Evolutionary conservation across 2,329 filamentous ascomycete genomes (phyloP).

Genomic region (Diaporthe ilicicola): DNA sequence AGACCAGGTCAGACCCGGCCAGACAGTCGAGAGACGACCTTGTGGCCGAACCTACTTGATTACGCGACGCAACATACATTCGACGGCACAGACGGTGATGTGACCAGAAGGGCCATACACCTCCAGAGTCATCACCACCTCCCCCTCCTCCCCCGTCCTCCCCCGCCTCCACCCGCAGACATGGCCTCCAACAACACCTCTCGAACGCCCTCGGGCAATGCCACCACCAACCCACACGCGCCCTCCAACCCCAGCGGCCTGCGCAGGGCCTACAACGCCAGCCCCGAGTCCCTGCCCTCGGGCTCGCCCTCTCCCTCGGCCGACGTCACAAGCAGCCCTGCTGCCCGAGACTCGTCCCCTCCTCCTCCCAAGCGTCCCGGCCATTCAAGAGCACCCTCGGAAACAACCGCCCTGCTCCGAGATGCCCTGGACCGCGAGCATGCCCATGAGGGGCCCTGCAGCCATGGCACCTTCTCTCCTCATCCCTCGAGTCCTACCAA

Average conservation of each 20-base stretch:
- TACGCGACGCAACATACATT: not conserved
- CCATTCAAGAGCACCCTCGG: slow-evolving; percentile 43
- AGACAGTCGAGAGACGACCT: not conserved
- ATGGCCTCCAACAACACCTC: slow-evolving; percentile 26
- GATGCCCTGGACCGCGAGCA: slow-evolving; percentile 45
- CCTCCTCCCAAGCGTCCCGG: slow-evolving; percentile 23
- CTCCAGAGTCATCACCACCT: not conserved
- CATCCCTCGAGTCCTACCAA: slow-evolving; percentile 61
- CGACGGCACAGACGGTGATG: slow-evolving; percentile 18
- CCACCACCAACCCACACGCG: slow-evolving; percentile 41
- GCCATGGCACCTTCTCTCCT: slow-evolving; percentile 82
- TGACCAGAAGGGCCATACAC: not conserved
- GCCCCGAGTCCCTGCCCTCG: slow-evolving; percentile 25
- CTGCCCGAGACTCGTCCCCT: slow-evolving; percentile 9
- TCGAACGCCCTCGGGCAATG: slow-evolving; percentile 16
- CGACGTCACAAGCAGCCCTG: not conserved
- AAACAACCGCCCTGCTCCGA: slow-evolving; percentile 61
- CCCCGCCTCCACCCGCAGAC: not conserved
- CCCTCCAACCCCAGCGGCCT: slow-evolving; percentile 56
- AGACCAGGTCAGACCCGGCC: not conserved
- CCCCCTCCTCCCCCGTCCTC: not conserved
- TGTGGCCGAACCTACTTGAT: not conserved
- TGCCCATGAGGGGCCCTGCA: slow-evolving; percentile 62
- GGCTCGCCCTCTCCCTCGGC: not conserved
- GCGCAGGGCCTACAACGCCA: slow-evolving; percentile 52